Conservation (phyloP, 495 filamentous ascomycete genomes). For the Hypoxylon intermedium region DNA sequence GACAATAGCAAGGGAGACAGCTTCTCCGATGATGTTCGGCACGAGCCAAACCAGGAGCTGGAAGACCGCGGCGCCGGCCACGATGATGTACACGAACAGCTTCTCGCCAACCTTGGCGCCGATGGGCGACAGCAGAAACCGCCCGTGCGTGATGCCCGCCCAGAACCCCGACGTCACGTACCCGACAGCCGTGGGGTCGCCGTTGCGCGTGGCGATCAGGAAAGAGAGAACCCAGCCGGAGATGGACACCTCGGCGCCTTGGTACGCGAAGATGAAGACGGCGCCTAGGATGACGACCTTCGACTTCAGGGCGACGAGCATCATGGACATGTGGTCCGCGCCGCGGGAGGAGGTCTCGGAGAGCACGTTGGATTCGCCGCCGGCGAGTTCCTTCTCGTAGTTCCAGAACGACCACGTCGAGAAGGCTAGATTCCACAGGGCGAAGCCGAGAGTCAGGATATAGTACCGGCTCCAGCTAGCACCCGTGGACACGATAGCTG, state of each 20-base stretch:
- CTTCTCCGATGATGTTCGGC: conserved; percentile 73
- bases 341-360: conserved; percentile 14
- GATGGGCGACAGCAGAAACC: conserved; percentile 69
- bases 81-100: conserved; percentile 65
- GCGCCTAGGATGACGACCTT: conserved; percentile 71
- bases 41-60: conserved; percentile 78
- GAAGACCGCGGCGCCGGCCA: conserved; percentile 65
- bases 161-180: conserved; percentile 87
- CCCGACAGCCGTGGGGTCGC: conserved; percentile 70
- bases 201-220: conserved; percentile 71
- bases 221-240: conserved; percentile 86
- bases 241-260: conserved; percentile 78
- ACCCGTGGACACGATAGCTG: conserved; percentile 61
- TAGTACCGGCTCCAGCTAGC: conserved; percentile 68
- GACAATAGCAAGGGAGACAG: conserved; percentile 73
- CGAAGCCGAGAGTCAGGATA: conserved; percentile 59
- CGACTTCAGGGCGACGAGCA: conserved; percentile 58
- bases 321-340: conserved; percentile 32
- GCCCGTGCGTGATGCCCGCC: conserved; percentile 77
- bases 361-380: conserved; percentile 1
- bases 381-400: conserved; percentile 55
- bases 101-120: conserved; percentile 74
- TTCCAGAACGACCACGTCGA: conserved; percentile 66
- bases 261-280: conserved; percentile 82
- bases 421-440: conserved; percentile 56